Percentiles rank a stretch among this genome's conserved stretches.
Conservation (phyloP, 2,329 filamentous ascomycete species). For the Colletotrichum gloeosporioides region DNA sequence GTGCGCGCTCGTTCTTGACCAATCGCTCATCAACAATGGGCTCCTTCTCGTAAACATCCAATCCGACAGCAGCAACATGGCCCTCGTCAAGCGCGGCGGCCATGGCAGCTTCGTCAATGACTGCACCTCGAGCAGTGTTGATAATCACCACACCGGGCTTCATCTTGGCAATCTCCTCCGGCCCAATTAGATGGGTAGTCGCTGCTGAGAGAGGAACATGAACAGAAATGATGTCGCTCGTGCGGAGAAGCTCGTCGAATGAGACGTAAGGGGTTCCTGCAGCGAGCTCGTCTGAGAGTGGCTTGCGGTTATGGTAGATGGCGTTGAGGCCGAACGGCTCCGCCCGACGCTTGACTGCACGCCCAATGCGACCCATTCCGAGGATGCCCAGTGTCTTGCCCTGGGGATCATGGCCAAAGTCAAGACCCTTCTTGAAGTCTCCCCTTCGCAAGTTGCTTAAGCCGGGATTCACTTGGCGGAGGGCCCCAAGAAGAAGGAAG, state of each 20-base stretch:
- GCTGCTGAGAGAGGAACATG: conserved; percentile 56
- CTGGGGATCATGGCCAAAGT: conserved; percentile 39
- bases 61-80: conserved; percentile 57
- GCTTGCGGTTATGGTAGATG: conserved; percentile 55
- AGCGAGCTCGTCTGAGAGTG: conserved; percentile 26
- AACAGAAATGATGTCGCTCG: conserved; percentile 59
- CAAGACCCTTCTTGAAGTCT: conserved; percentile 28
- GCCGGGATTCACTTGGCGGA: conserved; percentile 33
- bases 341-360: conserved; percentile 44
- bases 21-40: conserved; percentile 67
- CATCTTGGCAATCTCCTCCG: conserved; percentile 54
- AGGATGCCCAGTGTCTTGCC: conserved; percentile 40
- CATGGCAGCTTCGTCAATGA: conserved; percentile 62
- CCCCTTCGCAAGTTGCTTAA: conserved; percentile 24
- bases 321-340: conserved; percentile 55
- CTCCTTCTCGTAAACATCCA: conserved; percentile 64
- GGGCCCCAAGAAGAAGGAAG: conserved; percentile 32
- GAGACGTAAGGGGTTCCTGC: conserved; percentile 43
- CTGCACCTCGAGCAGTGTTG: conserved; percentile 62
- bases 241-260: conserved; percentile 59
- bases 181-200: conserved; percentile 58
- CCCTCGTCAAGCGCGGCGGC: conserved; percentile 58
- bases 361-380: conserved; percentile 42
- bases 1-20: conserved; percentile 61
- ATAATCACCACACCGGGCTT: conserved; percentile 62